Evolutionary conservation across 495 filamentous ascomycete species (phyloP).

Genomic region (Hypoxylon subgilvum): DNA sequence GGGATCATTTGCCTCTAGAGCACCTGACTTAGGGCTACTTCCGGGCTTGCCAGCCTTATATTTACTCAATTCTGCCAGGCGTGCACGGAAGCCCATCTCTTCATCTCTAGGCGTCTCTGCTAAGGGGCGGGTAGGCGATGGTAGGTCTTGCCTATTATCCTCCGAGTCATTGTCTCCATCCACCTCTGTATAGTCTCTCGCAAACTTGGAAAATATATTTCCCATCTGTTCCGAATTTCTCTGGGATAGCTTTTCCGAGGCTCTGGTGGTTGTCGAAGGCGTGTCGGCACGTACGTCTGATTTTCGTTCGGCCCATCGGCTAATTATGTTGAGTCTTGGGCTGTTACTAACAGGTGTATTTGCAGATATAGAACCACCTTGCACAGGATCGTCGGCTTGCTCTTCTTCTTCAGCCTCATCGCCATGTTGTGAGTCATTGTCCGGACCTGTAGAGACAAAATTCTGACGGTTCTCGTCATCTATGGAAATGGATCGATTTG

Average conservation of each 20-base stretch:
- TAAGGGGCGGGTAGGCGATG: constrained; percentile 4
- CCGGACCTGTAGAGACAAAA: not conserved
- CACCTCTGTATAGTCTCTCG: constrained; percentile 17
- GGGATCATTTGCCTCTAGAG: constrained; percentile 33
- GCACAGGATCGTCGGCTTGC: not conserved
- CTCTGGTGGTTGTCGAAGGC: constrained; percentile 1
- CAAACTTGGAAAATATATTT: constrained; percentile 15
- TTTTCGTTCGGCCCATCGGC: constrained; percentile 44
- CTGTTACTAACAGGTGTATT: constrained; percentile 27
- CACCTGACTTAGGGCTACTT: not conserved
- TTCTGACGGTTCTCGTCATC: constrained; percentile 30
- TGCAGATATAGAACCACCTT: constrained; percentile 16
- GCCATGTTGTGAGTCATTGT: constrained; percentile 30
- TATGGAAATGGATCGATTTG: constrained; percentile 20
- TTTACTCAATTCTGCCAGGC: constrained; percentile 27
- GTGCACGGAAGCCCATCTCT: constrained; percentile 29
- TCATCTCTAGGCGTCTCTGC: constrained; percentile 11
- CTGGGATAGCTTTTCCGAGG: constrained; percentile 2
- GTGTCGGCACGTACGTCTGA: constrained; percentile 31
- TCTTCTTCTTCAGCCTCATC: constrained; percentile 33
- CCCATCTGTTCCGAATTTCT: constrained; percentile 1
- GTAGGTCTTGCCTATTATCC: not conserved
- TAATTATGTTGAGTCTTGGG: constrained; percentile 39
- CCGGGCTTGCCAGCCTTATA: not conserved
- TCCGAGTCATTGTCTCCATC: constrained; percentile 4